Evolutionary conservation across 1,284 basidiomycete species (phyloP), one percentile per base, ranked within the genome.

Genomic region (Leccinum colubrinum): DNA sequence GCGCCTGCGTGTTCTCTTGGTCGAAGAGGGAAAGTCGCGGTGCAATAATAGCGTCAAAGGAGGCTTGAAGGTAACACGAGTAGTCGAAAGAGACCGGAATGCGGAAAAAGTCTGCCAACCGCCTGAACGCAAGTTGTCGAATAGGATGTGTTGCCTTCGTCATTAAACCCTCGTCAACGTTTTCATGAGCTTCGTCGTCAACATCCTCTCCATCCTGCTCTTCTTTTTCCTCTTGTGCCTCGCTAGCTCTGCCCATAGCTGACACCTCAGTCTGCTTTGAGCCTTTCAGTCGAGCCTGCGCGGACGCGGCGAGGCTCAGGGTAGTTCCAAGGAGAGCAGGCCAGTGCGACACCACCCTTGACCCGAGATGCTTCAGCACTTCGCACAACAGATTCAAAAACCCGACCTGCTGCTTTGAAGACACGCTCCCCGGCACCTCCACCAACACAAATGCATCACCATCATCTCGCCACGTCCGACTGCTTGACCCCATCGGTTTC

Each of bases 1-100:
- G 95, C 0, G 93, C 85, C 76, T 99, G 97, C 0, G 92, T 94
- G 70, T 96, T 98, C 76, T 99, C 97, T 55, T 80, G 80, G 61
- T 92, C 87, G 22, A 99, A 81, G 4, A 80, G 77, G 0, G 85
- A 78, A 27, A 99, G 79, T 17, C 96, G 90, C 0, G 96, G 95
- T 0, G 90, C 88, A 69, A 99, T 91, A 74, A 95, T 85, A 0
- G 83, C 77, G 2, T 80, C 66, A 76, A 95, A 97, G 11, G 90
- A 83, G 9, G 81, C 77, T 1, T 79, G 75, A 66, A 98, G 80
- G 76, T 88, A 97, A 0, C 86, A 82, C 0, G 78, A 68, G 76
- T 92, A 97, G 73, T 95, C 85, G 71, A 95, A 98, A 1, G 78
- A 71, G 46, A 86, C 79, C 0, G 88, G 84, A 46, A 80, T 81